These are phyloP conservation scores for Colletotrichum zoysiae DNA, from an alignment of 2,329 filamentous ascomycete species.

Conservation along the genomic window DNA sequence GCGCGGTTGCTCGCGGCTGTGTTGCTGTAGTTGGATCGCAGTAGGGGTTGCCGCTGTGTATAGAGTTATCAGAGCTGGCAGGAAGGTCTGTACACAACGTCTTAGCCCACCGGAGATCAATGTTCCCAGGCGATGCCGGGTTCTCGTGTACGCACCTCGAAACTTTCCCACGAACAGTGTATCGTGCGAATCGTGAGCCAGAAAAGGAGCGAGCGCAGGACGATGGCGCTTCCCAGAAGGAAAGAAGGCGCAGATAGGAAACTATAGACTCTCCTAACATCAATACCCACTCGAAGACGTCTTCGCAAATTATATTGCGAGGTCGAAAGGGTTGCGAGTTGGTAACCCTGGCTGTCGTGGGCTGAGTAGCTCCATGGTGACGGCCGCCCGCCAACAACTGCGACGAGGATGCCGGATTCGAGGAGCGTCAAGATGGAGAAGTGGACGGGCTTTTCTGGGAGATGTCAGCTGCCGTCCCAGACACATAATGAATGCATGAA, in stretches of 20 bases:
- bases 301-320: slow-evolving; percentile 15
- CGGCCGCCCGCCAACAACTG: slow-evolving; percentile 34
- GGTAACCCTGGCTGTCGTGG: slow-evolving; percentile 18
- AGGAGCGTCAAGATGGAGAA: slow-evolving; percentile 50
- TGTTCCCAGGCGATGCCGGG: not conserved
- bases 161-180: slow-evolving; percentile 51
- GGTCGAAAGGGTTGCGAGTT: slow-evolving; percentile 10
- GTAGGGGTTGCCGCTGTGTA: slow-evolving; percentile 44
- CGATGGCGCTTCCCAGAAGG: slow-evolving; percentile 44
- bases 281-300: slow-evolving; percentile 22
- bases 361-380: slow-evolving; percentile 20
- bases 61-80: slow-evolving; percentile 48
- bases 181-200: slow-evolving; percentile 51
- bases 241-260: slow-evolving; percentile 41
- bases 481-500: not conserved
- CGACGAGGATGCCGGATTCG: slow-evolving; percentile 44
- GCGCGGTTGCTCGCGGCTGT: slow-evolving; percentile 32
- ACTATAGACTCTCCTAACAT: slow-evolving; percentile 21
- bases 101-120: not conserved
- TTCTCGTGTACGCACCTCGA: slow-evolving; percentile 47
- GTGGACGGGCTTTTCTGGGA: slow-evolving; percentile 52
- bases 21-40: slow-evolving; percentile 44
- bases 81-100: slow-evolving; percentile 47
- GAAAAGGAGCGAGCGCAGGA: slow-evolving; percentile 47
- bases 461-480: not conserved